These are phyloP conservation scores for Pachysandra terminalis DNA, from an alignment of 164 flowering plant species.

Conservation along the genomic window DNA sequence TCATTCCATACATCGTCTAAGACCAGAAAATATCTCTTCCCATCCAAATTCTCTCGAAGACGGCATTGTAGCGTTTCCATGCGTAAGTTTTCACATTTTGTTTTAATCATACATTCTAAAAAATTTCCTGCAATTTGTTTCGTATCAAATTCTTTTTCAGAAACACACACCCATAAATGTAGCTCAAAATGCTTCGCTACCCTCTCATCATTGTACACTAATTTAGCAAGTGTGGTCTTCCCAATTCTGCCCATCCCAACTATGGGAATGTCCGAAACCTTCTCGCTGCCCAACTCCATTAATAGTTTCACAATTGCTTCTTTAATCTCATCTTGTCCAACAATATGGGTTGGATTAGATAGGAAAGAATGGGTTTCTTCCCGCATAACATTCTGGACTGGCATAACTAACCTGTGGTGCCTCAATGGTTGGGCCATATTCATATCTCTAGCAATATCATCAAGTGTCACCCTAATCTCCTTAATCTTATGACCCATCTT, in stretches of 20 bases:
- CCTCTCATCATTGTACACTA: constrained; percentile 16
- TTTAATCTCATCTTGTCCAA: constrained; percentile 6
- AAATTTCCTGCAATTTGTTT: constrained; percentile 2
- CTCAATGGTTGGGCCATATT: constrained; percentile 2
- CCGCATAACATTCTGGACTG: no score
- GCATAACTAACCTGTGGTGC: background rate
- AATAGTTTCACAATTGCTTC: constrained; percentile 8
- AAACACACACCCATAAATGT: constrained; percentile 16
- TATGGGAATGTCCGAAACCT: constrained; percentile 9
- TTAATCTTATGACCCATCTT: no score
- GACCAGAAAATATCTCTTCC: constrained; percentile 14
- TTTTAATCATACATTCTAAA: constrained; percentile 1
- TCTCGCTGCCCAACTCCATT: background rate
- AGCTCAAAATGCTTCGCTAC: constrained; percentile 6
- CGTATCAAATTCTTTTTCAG: constrained; percentile 11
- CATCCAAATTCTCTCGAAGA: background rate
- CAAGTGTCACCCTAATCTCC: no score
- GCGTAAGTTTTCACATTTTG: background rate
- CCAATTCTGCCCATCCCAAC: constrained; percentile 27
- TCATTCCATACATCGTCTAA: constrained; percentile 25
- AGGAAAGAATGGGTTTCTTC: constrained; percentile 1
- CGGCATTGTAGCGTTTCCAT: constrained; percentile 1
- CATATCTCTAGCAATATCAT: no score
- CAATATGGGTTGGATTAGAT: background rate
- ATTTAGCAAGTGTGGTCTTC: constrained; percentile 21